phyloP scores from a whole-genome alignment of 2,329 filamentous ascomycete genomes.

The Colletotrichum coccodes region DNA sequence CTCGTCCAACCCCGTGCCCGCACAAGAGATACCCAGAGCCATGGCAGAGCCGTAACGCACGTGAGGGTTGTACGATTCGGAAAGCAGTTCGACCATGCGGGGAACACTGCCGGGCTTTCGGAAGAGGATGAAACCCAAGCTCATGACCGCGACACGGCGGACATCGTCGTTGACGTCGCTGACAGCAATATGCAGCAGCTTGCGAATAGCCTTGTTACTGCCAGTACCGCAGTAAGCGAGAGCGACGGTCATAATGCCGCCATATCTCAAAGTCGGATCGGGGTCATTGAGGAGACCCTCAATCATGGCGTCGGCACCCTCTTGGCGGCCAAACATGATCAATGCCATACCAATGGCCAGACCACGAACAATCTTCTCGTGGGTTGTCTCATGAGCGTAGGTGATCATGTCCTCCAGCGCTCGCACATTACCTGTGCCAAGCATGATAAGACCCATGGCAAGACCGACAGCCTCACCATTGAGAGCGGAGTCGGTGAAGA shows the following conservation, averaged over 20 bases:
- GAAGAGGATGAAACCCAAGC: slow-evolving; percentile 97
- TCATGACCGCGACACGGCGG: slow-evolving; percentile 95
- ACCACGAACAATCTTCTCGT: slow-evolving; percentile 98
- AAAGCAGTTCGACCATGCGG: slow-evolving; percentile 97
- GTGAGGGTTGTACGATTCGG: slow-evolving; percentile 98
- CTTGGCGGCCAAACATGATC: slow-evolving; percentile 97
- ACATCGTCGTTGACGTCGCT: slow-evolving; percentile 99
- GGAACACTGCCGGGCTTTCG: slow-evolving; percentile 96
- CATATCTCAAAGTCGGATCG: slow-evolving; percentile 92
- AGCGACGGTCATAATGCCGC: slow-evolving; percentile 98
- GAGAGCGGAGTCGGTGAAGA: slow-evolving; percentile 94
- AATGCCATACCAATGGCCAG: slow-evolving; percentile 96
- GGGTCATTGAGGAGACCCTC: slow-evolving; percentile 93
- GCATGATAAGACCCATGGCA: slow-evolving; percentile 97
- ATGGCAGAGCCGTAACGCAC: slow-evolving; percentile 98
- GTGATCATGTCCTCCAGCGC: slow-evolving; percentile 97
- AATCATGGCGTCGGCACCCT: slow-evolving; percentile 93
- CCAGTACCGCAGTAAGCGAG: slow-evolving; percentile 96
- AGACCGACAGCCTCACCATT: slow-evolving; percentile 97
- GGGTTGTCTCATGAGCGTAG: slow-evolving; percentile 96
- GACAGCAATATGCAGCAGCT: slow-evolving; percentile 93
- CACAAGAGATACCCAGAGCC: slow-evolving; percentile 97
- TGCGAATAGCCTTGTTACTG: slow-evolving; percentile 98
- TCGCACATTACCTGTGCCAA: slow-evolving; percentile 95
- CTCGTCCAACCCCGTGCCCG: slow-evolving; percentile 94